Percentiles rank a stretch among this genome's conserved stretches.
Conservation (phyloP, 352 stramenopile genomes). For the Globisporangium orthogonon region DNA sequence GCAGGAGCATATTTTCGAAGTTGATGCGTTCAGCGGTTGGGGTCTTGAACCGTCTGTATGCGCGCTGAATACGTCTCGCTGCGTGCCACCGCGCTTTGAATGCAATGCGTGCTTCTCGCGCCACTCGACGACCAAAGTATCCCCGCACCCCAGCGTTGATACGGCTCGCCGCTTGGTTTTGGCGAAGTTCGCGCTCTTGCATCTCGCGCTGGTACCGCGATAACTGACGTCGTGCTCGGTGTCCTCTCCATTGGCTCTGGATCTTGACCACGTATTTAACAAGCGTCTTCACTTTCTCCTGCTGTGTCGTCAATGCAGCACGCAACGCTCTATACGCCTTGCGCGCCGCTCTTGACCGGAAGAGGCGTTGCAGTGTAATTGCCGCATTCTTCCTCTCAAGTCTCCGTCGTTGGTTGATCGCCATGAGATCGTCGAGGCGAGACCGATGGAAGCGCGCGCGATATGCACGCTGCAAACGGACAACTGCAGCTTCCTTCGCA, state of each 20-base stretch:
- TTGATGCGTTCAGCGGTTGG: slow-evolving; percentile 33
- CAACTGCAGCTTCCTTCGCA: slow-evolving; percentile 27
- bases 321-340: slow-evolving; percentile 44
- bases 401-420: slow-evolving; percentile 47
- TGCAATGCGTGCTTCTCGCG: slow-evolving; percentile 27
- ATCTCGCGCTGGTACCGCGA: slow-evolving; percentile 22
- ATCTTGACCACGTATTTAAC: slow-evolving; percentile 41
- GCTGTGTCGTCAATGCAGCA: slow-evolving; percentile 36
- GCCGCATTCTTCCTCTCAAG: slow-evolving; percentile 48
- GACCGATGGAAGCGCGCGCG: slow-evolving; percentile 57
- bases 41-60: slow-evolving; percentile 38
- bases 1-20: slow-evolving; percentile 40
- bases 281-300: slow-evolving; percentile 24
- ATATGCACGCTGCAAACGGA: slow-evolving; percentile 47
- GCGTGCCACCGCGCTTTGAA: slow-evolving; percentile 29
- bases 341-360: slow-evolving; percentile 44
- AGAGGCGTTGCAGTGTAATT: slow-evolving; percentile 49
- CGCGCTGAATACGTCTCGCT: slow-evolving; percentile 43
- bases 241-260: slow-evolving; percentile 62
- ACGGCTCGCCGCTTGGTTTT: slow-evolving; percentile 38
- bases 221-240: slow-evolving; percentile 33
- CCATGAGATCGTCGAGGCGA: slow-evolving; percentile 67
- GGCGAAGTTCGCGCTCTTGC: slow-evolving; percentile 21
- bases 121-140: slow-evolving; percentile 48
- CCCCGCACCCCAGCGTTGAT: slow-evolving; percentile 61